Evolutionary conservation across 495 filamentous ascomycete genomes (phyloP).

Genomic region (Cercophora samala): DNA sequence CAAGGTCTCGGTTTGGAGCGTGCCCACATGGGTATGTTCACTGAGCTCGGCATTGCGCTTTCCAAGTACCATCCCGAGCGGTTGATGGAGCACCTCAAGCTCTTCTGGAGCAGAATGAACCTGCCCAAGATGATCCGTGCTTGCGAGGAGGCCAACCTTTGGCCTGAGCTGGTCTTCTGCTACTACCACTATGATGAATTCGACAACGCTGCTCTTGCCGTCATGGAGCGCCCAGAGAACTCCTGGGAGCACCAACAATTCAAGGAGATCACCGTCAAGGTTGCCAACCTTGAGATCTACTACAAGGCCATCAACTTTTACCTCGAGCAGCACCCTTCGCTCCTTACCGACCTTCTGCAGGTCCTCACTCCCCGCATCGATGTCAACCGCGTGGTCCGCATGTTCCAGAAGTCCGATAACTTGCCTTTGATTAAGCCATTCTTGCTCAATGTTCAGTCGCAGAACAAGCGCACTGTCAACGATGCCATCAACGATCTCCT

Average conservation of each 20-base stretch:
- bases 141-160: conserved; percentile 91
- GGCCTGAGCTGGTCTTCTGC: conserved; percentile 97
- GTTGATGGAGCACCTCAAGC: conserved; percentile 97
- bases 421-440: conserved; percentile 99
- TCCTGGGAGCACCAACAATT: conserved; percentile 99
- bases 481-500: conserved; percentile 97
- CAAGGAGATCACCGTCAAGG: conserved; percentile 98
- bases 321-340: conserved; percentile 89
- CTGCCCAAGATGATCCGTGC: conserved; percentile 96
- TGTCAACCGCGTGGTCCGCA: conserved; percentile 95
- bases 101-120: conserved; percentile 99
- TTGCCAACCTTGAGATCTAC: conserved; percentile 98
- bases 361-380: conserved; percentile 89
- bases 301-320: conserved; percentile 98
- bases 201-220: conserved; percentile 96
- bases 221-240: conserved; percentile 98
- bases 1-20: conserved; percentile 93
- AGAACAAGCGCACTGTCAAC: conserved; percentile 98
- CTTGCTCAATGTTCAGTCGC: conserved; percentile 89
- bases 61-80: conserved; percentile 96
- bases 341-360: conserved; percentile 93
- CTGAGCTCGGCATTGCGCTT: conserved; percentile 87
- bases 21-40: conserved; percentile 85
- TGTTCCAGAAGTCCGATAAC: conserved; percentile 98
- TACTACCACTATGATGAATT: conserved; percentile 99